Base-by-base conservation (phyloP, 495 filamentous ascomycete genomes). In the Xanthoparmelia taractica region DNA sequence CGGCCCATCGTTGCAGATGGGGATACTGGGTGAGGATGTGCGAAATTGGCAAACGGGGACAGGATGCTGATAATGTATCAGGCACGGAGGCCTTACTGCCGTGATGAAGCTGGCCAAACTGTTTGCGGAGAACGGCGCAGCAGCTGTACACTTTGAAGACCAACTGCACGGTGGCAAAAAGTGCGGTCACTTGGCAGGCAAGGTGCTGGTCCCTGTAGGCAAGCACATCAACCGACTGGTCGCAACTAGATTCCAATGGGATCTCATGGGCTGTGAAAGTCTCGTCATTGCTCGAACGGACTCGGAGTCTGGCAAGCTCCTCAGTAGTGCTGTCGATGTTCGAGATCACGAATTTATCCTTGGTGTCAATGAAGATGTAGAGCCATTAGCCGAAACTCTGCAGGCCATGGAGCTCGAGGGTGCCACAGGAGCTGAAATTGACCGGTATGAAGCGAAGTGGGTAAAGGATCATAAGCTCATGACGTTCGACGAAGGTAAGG, bases 111-210 rank as follows among this genome's bases (percentile, higher is more conserved):
- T 98, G 25, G 92, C 94, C 33, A 98, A 97, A 76, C 84, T 98
- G 17, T 98, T 98, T 68, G 94, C 95, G n/a, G 94, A 98, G 75
- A 95, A 96, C 67, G 94, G 94, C 48, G 94, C 95, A 0, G 94
- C 94, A 3, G 94, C 88, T 12, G 95, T 98, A 2, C 94, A 98
- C 73, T 95, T 98, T 69, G 94, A 98, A 73, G 94, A 98, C 70
- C 95, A 98, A 71, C 80, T 97, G 59, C 94, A 98, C 72, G 94
- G 94, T 31, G 94, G 94, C 45, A 98, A 98, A 81, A 98, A 97
- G 76, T 98, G 94, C 71, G 94, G 94, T 23, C 94, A 98, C 78
- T 80, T 98, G 63, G 93, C 94, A 2, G 94, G 94, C 65, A 98
- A 98, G 74, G 94, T 98, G 2, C 78, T 98, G 17, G 94, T 98